Conservation (phyloP, 805 yeast genomes). For the Wickerhamiella alocasiicola region DNA sequence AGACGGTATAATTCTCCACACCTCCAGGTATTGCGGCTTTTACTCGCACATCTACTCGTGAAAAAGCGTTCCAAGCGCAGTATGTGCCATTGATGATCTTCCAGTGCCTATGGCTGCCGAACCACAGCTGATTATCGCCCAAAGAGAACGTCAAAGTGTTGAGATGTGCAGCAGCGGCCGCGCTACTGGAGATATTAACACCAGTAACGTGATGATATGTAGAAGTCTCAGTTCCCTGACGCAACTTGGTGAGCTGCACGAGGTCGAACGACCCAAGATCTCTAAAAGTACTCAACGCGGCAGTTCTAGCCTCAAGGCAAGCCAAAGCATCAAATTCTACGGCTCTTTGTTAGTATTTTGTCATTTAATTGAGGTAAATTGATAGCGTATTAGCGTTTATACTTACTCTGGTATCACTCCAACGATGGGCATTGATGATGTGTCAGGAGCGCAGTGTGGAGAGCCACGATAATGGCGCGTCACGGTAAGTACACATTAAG, state of each 20-base stretch:
- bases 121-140: constrained; percentile 57
- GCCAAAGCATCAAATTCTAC: constrained; percentile 40
- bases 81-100: constrained; percentile 31
- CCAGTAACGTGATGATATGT: constrained; percentile 45
- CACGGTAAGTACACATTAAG: too few species aligned
- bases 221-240: constrained; percentile 37
- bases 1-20: constrained; percentile 30
- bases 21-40: constrained; percentile 43
- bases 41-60: constrained; percentile 61
- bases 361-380: neutral
- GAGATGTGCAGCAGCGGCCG: constrained; percentile 44
- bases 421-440: constrained; percentile 8
- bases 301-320: constrained; percentile 40
- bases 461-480: neutral
- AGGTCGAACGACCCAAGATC: constrained; percentile 72
- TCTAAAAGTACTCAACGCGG: constrained; percentile 31
- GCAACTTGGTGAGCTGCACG: constrained; percentile 36
- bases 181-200: constrained; percentile 39
- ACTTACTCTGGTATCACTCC: constrained; percentile 12
- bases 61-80: constrained; percentile 58
- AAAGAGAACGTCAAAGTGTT: constrained; percentile 34
- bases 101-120: constrained; percentile 43
- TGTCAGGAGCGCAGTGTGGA: constrained; percentile 1
- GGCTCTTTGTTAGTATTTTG: constrained; percentile 24
- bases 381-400: neutral